Percentiles rank a stretch among this genome's conserved stretches.
These are phyloP conservation scores for Fagus crenata DNA, from an alignment of 306 rosid genomes.

Conservation along the genomic window DNA sequence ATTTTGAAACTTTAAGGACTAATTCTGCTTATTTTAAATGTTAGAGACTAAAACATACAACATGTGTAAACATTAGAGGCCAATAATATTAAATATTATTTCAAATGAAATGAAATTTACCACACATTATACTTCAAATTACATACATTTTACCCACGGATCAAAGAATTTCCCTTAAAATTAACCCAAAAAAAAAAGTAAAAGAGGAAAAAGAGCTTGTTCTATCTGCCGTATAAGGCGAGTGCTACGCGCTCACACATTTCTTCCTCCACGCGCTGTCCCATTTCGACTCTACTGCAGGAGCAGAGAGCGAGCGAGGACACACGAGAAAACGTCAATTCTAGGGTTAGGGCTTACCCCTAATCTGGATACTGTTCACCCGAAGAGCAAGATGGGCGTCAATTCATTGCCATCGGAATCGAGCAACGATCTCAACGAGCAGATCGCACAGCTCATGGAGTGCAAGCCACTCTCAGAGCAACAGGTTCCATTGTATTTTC, in stretches of 20 bases:
- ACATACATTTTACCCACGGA: background rate
- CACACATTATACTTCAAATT: no score
- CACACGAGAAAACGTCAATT: constrained; percentile 16
- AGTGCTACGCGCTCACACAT: constrained; percentile 20
- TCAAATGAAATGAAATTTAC: no score
- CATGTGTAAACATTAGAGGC: no score
- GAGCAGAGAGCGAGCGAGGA: constrained; percentile 12
- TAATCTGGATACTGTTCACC: constrained; percentile 19
- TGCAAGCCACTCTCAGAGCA: constrained; percentile 98
- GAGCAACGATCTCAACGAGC: constrained; percentile 71
- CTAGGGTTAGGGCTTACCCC: constrained; percentile 44
- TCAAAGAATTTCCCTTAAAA: background rate
- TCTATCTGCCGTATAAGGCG: background rate
- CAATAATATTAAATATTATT: no score
- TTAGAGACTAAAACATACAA: no score
- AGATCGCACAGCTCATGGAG: constrained; percentile 99
- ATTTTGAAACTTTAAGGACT: no score
- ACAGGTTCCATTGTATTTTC: constrained; percentile 52
- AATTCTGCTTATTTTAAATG: no score
- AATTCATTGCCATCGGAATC: constrained; percentile 63
- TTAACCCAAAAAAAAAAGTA: background rate
- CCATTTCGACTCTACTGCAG: constrained; percentile 7
- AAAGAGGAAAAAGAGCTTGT: background rate
- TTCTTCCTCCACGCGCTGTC: constrained; percentile 50
- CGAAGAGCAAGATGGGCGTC: constrained; percentile 55